These are phyloP conservation scores for Multifurca ochricompacta DNA, from an alignment of 768 basidiomycete genomes.

Conservation along the genomic window DNA sequence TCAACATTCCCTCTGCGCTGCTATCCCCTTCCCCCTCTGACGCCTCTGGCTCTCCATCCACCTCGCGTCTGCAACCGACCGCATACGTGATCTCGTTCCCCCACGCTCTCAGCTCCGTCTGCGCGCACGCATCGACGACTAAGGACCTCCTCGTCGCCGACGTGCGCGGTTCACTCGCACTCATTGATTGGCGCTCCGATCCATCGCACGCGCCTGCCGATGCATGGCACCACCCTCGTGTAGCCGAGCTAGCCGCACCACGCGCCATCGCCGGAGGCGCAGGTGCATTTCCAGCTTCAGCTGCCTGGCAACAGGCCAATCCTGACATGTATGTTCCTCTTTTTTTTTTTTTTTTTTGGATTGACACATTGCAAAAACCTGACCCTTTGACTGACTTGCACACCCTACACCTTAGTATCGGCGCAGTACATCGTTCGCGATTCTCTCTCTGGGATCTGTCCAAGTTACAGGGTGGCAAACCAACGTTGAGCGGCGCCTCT, in stretches of 20 bases:
- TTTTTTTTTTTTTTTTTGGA: not conserved
- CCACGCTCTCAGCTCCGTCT: conserved; percentile 61
- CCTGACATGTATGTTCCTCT: conserved; percentile 55
- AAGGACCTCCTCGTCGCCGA: conserved; percentile 79
- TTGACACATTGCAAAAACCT: not conserved
- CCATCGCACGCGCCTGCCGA: conserved; percentile 44
- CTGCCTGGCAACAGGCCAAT: conserved; percentile 64
- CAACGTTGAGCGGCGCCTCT: conserved; percentile 49
- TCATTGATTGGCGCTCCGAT: conserved; percentile 80
- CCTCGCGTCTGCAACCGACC: conserved; percentile 57
- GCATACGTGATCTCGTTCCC: conserved; percentile 70
- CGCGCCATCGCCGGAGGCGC: conserved; percentile 47
- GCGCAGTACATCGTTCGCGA: conserved; percentile 62
- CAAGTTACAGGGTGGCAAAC: conserved; percentile 66
- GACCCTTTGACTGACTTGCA: not conserved
- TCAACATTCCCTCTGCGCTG: conserved; percentile 37
- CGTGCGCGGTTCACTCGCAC: conserved; percentile 60
- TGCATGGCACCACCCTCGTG: conserved; percentile 51
- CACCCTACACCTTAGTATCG: conserved; percentile 41
- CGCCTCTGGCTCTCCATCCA: conserved; percentile 27
- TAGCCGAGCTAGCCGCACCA: conserved; percentile 70
- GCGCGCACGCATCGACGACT: conserved; percentile 61
- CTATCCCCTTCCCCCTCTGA: conserved; percentile 28
- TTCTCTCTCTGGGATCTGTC: conserved; percentile 75
- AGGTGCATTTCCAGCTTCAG: conserved; percentile 46